Base-by-base conservation (phyloP, 176 grass and related monocot species). In the Zea mays region DNA sequence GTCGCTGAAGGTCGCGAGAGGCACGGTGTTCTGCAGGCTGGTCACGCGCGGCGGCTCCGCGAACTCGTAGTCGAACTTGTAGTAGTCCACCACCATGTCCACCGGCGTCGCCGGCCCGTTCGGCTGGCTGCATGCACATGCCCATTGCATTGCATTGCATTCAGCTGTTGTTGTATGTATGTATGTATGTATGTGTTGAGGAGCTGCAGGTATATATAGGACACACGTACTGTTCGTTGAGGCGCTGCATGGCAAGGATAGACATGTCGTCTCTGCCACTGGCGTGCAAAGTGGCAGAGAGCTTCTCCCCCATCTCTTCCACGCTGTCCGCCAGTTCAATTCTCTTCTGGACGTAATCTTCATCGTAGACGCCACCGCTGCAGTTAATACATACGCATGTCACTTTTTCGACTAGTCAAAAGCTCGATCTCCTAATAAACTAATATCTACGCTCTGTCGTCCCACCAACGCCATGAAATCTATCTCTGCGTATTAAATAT, bases 11-110 rank as follows among this genome's bases (percentile, higher is more conserved):
- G 91, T 90, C 14, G 88, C 16, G 45, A 84, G 49, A 2, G 91
- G 88, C 2, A 88, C 39, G 1, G 80, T 81, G 75, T 84, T 93
- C 64, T 93, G 91, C 55, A 90, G 71, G 75, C 91, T 90, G 21
- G 85, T 88, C 50, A 88, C 72, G 3, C 85, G 85, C 17, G 88
- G 85, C 62, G 90, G 86, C 73, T 92, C 82, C 6, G 83, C 79
- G 48, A 76, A 68, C 72, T 92, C 90, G 48, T 81, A 90, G 75
- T 93, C 88, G 50, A 82, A 71, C 47, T 48, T 75, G 83, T 57
- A 93, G 88, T 93, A 93, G 71, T 93, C 91, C 43, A 90, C 37
- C 39, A 80, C 72, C 91, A 93, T 93, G 50, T 93, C 88, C 71
- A 93, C 40, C 6, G 85, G 60, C 11, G 60, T 62, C 11, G 60